These are phyloP conservation scores for Clitoria ternatea DNA, from an alignment of 306 rosid species.

Conservation along the genomic window DNA sequence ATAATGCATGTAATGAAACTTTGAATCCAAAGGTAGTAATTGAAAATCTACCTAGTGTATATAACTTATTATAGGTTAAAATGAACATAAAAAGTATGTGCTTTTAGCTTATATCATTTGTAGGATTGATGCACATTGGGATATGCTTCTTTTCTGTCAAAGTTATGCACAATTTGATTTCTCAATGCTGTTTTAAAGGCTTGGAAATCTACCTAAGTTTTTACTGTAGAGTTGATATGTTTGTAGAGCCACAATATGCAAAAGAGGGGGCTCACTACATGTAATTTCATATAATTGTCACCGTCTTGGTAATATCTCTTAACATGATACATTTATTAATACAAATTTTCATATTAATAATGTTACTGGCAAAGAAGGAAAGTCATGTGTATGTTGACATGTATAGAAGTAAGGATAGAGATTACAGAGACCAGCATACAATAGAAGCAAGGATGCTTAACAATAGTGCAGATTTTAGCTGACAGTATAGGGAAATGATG, in stretches of 20 bases:
- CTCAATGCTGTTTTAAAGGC: neutral
- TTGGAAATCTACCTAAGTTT: neutral
- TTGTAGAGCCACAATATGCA: neutral
- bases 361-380: neutral
- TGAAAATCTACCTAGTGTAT: neutral
- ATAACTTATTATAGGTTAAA: neutral
- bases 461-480: no score
- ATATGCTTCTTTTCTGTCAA: neutral
- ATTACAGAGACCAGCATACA: no score
- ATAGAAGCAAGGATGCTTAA: no score
- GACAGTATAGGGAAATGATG: no score
- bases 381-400: neutral
- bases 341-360: neutral
- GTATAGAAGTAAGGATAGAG: no score
- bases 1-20: neutral
- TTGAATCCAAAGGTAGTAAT: neutral
- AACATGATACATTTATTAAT: no score
- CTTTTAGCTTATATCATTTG: neutral
- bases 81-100: neutral
- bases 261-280: neutral
- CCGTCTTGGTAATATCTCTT: neutral
- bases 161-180: neutral
- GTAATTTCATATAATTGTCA: neutral
- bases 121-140: neutral
- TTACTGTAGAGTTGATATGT: neutral